Evolutionary conservation across 106 monocot genomes (phyloP), one percentile per base, ranked within the genome.

Genomic region (Dioscorea zingiberensis): DNA sequence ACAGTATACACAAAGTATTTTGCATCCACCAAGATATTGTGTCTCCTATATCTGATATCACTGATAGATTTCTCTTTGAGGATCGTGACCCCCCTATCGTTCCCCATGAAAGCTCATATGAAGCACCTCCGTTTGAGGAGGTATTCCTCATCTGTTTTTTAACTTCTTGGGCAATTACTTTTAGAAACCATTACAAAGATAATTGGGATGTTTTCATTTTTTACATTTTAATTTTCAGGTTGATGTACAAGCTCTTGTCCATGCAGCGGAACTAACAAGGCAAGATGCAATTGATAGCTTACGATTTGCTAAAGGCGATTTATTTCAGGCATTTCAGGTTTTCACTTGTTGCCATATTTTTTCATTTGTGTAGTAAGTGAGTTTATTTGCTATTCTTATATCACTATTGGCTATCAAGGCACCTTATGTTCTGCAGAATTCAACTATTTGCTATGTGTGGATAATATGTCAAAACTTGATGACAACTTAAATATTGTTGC

Each of bases 241-340:
- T 86, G 97, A 98, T 69, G 82, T 98, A 78, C 97, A 98, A 86
- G 88, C 97, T 58, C 92, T 98, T 68, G 97, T 89, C 58, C 97
- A 98, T 87, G 97, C 97, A 67, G 97, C 93, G 64, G 92, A 84
- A 66, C 60, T 98, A 67, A 98, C 97, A 64, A 84, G 97, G 60
- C 97, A 98, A 80, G 82, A 80, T 47, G 85, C 97, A 49, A 70
- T 98, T 60, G 97, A 93, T 66, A 98, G 97, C 53, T 82, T 98
- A 77, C 89, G 81, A 70, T 88, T 86, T 78, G 86, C 86, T 19
- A 98, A 86, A 81, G 97, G 97, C 28, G 79, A 93, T 84, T 54
- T 98, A 54, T 81, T 80, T 76, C 86, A 84, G 32, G 88, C 97
- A 77, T 88, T 98, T 84, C 88, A 93, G 97, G 97, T 93, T 67